Evolutionary conservation across 2,329 filamentous ascomycete species (phyloP).

Genomic region (Lachnellula hyalina): DNA sequence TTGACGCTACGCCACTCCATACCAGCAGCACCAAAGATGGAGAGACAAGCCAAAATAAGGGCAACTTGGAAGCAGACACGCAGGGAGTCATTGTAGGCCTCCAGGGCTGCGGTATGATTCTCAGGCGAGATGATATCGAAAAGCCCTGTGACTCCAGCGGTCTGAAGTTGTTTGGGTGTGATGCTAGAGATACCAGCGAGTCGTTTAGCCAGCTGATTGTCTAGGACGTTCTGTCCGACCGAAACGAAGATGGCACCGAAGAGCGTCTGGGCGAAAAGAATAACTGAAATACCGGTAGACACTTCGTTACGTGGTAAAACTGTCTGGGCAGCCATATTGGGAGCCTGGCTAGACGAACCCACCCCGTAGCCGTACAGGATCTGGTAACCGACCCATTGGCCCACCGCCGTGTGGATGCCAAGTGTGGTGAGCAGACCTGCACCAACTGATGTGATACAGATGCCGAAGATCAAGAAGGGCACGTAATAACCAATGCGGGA

Average conservation of each 20-base stretch:
- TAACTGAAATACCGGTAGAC: constrained; percentile 29
- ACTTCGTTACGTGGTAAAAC: constrained; percentile 25
- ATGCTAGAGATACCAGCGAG: constrained; percentile 11
- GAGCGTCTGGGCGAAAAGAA: constrained; percentile 32
- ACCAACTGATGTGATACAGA: constrained; percentile 8
- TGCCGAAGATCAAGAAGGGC: constrained; percentile 15
- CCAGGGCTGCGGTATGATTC: constrained; percentile 39
- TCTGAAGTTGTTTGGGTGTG: constrained; percentile 8
- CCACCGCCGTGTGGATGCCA: constrained; percentile 31
- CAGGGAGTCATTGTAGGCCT: constrained; percentile 57
- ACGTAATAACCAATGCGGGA: constrained; percentile 31
- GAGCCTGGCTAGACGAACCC: constrained; percentile 34
- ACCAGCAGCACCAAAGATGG: constrained; percentile 47
- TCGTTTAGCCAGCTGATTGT: constrained; percentile 33
- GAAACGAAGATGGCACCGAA: constrained; percentile 29
- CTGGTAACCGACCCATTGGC: constrained; percentile 47
- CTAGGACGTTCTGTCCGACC: constrained; percentile 22
- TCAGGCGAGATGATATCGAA: constrained; percentile 38
- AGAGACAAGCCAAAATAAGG: constrained; percentile 47
- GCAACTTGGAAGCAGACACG: constrained; percentile 55
- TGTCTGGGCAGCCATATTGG: constrained; percentile 32
- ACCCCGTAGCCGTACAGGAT: constrained; percentile 37
- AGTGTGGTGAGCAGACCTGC: constrained; percentile 32
- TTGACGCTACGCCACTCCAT: constrained; percentile 51
- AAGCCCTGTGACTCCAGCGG: constrained; percentile 43